Evolutionary conservation across 1,284 basidiomycete genomes (phyloP).

Genomic region (Cutaneotrichosporon sp.): DNA sequence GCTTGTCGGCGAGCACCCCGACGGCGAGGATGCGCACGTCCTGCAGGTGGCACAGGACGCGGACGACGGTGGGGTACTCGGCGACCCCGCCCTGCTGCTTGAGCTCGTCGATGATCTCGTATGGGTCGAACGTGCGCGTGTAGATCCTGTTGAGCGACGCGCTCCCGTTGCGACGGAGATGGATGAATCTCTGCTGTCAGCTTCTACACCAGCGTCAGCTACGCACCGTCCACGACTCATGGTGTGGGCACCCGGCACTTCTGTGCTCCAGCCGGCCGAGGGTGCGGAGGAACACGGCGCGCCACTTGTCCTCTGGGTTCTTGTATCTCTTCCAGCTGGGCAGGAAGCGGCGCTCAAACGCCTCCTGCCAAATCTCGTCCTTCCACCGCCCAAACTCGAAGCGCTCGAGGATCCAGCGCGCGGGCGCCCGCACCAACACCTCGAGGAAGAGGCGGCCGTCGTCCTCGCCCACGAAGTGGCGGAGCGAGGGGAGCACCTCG

Average conservation of each 20-base stretch:
- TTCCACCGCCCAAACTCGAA: slow-evolving; percentile 39
- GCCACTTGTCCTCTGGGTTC: slow-evolving; percentile 41
- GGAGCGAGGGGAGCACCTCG: slow-evolving; percentile 37
- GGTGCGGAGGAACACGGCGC: slow-evolving; percentile 43
- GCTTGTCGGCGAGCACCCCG: slow-evolving; percentile 35
- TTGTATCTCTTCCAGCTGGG: slow-evolving; percentile 46
- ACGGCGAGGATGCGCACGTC: slow-evolving; percentile 48
- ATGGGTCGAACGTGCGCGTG: slow-evolving; percentile 47
- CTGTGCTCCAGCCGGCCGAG: slow-evolving; percentile 45
- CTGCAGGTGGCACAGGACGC: slow-evolving; percentile 44
- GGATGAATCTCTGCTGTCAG: slow-evolving; percentile 44
- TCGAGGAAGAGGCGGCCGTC: slow-evolving; percentile 35
- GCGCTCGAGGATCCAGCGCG: slow-evolving; percentile 47
- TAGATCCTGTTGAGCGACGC: slow-evolving; percentile 48
- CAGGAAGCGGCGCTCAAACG: slow-evolving; percentile 45
- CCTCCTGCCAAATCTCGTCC: slow-evolving; percentile 43
- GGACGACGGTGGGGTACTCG: slow-evolving; percentile 37
- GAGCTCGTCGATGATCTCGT: slow-evolving; percentile 47
- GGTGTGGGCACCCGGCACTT: slow-evolving; percentile 43
- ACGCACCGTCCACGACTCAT: slow-evolving; percentile 49
- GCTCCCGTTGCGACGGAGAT: slow-evolving; percentile 46
- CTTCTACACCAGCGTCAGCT: too few species aligned
- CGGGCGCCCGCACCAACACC: slow-evolving; percentile 38
- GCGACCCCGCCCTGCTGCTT: slow-evolving; percentile 47
- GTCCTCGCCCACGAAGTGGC: slow-evolving; percentile 30